These are phyloP conservation scores for Rhododendron ferrugineum DNA, from an alignment of 148 eudicot species.

Conservation along the genomic window DNA sequence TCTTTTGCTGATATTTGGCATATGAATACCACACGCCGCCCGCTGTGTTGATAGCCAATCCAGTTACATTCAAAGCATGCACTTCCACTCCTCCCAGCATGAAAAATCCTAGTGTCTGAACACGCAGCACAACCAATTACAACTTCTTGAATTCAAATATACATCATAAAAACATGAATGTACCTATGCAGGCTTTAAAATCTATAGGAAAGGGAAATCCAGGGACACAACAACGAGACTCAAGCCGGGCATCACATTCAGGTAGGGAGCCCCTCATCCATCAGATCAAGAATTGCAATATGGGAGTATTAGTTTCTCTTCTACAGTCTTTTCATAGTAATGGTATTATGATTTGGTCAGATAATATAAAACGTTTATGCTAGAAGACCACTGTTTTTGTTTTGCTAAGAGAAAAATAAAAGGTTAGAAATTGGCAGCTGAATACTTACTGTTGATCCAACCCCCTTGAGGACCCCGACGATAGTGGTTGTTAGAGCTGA, in stretches of 20 bases:
- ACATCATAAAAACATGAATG: background rate
- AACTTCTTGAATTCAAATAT: background rate
- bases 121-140: constrained; percentile 1
- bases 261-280: background rate
- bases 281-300: background rate
- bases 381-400: background rate
- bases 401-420: background rate
- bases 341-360: background rate
- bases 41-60: constrained; percentile 74
- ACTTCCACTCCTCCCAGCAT: constrained; percentile 89
- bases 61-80: constrained; percentile 74
- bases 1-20: constrained; percentile 81
- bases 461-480: constrained; percentile 97
- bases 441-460: constrained; percentile 80
- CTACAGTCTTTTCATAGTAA: background rate
- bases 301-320: background rate
- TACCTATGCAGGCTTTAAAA: background rate
- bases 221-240: background rate
- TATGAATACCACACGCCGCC: constrained; percentile 92
- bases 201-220: background rate
- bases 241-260: background rate
- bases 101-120: constrained; percentile 84
- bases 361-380: background rate
- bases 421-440: background rate
- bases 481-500: constrained; percentile 95